Evolutionary conservation across 2,329 filamentous ascomycete genomes (phyloP).

Genomic region (Cercospora citrullina): DNA sequence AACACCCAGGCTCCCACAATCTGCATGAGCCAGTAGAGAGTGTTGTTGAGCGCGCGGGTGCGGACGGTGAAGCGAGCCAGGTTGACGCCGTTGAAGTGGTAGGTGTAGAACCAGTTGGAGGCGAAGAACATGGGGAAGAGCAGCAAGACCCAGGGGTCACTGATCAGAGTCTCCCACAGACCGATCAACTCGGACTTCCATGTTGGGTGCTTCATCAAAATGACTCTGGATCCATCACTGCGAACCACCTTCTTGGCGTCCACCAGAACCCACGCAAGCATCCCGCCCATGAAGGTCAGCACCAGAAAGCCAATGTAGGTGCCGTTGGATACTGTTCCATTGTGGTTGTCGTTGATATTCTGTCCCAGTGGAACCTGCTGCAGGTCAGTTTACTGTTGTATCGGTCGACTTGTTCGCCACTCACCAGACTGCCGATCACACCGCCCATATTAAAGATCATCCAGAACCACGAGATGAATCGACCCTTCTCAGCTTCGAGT

Average conservation of each 20-base stretch:
- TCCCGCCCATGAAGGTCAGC: constrained; percentile 72
- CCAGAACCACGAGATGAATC: constrained; percentile 91
- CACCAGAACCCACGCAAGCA: constrained; percentile 67
- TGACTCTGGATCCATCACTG: constrained; percentile 73
- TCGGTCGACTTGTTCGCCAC: constrained; percentile 24
- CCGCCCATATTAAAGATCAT: constrained; percentile 91
- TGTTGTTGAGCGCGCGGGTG: constrained; percentile 72
- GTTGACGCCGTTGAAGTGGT: constrained; percentile 76
- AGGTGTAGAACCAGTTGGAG: constrained; percentile 78
- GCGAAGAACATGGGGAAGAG: constrained; percentile 82
- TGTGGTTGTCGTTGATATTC: constrained; percentile 61
- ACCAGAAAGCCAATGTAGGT: constrained; percentile 88
- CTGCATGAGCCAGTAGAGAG: constrained; percentile 74
- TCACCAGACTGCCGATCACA: constrained; percentile 75
- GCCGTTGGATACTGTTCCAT: constrained; percentile 63
- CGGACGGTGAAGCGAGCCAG: constrained; percentile 69
- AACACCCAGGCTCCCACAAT: constrained; percentile 74
- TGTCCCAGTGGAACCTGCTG: constrained; percentile 68
- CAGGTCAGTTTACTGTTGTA: background rate
- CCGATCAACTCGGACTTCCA: constrained; percentile 78
- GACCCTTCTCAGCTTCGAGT: constrained; percentile 75
- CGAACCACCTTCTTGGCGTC: constrained; percentile 73
- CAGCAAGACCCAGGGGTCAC: constrained; percentile 70
- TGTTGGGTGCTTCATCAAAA: constrained; percentile 86
- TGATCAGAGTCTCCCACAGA: constrained; percentile 69